phyloP scores from a whole-genome alignment of 495 filamentous ascomycete species.

The Neurospora discreta region DNA sequence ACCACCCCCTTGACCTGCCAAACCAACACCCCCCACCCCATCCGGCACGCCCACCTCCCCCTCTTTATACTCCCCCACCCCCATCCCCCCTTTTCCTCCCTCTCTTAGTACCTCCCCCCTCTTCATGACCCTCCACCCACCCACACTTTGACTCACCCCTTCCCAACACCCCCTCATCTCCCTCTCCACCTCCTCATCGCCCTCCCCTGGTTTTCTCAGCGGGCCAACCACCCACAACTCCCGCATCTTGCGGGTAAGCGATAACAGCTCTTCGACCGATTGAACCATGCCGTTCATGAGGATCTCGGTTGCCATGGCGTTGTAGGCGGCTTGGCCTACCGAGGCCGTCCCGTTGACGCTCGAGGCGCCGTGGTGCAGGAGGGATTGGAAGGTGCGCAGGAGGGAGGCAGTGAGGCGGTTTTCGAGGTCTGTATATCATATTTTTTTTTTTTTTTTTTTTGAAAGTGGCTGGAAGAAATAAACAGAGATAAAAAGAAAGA shows the following conservation, averaged over 20 bases:
- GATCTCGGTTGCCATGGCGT: conserved; percentile 27
- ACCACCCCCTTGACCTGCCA: not conserved
- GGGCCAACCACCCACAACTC: conserved; percentile 34
- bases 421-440: conserved; percentile 15
- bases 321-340: conserved; percentile 24
- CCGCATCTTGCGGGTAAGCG: conserved; percentile 30
- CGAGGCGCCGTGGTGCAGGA: conserved; percentile 21
- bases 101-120: not conserved
- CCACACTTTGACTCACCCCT: not conserved
- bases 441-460: no score
- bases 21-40: no score
- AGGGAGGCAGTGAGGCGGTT: conserved; percentile 29
- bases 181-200: conserved; percentile 19
- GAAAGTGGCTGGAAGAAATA: no score
- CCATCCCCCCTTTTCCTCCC: not conserved
- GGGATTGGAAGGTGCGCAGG: conserved; percentile 24
- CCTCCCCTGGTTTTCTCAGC: conserved; percentile 23
- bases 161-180: conserved; percentile 11
- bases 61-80: not conserved
- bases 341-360: conserved; percentile 15
- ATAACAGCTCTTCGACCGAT: conserved; percentile 24
- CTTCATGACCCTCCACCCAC: not conserved
- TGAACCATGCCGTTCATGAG: conserved; percentile 22
- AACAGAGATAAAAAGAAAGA: no score
- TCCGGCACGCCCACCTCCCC: not conserved